Base-by-base conservation (phyloP, 805 yeast species). In the Priceomyces castillae region DNA sequence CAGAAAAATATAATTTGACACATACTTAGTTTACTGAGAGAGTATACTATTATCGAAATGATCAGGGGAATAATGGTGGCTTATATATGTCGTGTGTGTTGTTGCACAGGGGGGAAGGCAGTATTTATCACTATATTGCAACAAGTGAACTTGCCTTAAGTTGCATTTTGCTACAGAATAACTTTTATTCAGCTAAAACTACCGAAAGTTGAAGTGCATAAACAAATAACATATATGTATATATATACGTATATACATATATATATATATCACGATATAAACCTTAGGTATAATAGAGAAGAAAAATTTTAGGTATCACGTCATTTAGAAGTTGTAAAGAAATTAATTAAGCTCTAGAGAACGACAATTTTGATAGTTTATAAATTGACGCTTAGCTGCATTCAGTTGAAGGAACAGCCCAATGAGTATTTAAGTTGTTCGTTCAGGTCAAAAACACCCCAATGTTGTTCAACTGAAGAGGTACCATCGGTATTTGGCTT, bases 401-500 rank as follows among this genome's bases (percentile, higher is more conserved):
- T n/a, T 22, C 25, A 22, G 9, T 22, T 22, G 47, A 66, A 68
- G 41, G 55, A 46, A 59, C 76, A 71, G 47, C 47, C 57, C 40
- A 71, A 50, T 33, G 67, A 42, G 58, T 64, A 71, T 56, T 71
- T 71, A 57, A 65, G 62, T 42, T 53, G 56, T 52, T 72, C 59
- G 52, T 73, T 65, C 46, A 76, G 54, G 54, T 80, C 82, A 73
- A 82, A 87, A 46, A 88, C 85, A 76, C 98, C 98, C 97, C 97
- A 92, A 77, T 89, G 82, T 66, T 85, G 81, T 77, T 92, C 98
- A 52, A 88, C 96, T 58, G 80, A 86, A 50, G 83, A 71, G 48
- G 90, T 82, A 56, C 90, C 95, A 45, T 94, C 84, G 46, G 95
- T 81, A 64, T 80, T 80, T 57, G 97, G 96, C 77, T 92, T 92